These are phyloP conservation scores for Fusarium caatingaense DNA, from an alignment of 2,329 filamentous ascomycete genomes.

Conservation along the genomic window DNA sequence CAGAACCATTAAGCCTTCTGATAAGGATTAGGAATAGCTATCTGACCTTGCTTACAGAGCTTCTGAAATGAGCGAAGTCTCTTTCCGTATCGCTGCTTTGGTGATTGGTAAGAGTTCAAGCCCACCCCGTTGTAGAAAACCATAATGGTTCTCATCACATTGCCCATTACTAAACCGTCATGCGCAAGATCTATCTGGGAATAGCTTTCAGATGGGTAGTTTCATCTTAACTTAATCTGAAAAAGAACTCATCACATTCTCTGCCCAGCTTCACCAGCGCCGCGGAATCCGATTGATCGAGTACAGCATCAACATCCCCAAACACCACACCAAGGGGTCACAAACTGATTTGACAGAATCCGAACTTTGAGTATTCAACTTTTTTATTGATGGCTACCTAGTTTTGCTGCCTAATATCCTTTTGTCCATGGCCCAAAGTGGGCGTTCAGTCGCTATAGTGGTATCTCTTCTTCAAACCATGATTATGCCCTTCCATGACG, in stretches of 20 bases:
- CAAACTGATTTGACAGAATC: no score
- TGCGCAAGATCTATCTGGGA: neutral
- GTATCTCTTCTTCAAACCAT: constrained; percentile 9
- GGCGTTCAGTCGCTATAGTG: constrained; percentile 1
- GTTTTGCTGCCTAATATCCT: neutral
- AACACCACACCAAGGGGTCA: neutral
- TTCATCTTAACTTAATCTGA: neutral
- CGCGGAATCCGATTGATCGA: neutral
- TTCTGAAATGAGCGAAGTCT: neutral
- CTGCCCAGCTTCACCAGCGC: neutral
- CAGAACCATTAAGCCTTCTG: neutral
- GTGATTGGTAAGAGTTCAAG: neutral
- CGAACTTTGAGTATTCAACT: no score
- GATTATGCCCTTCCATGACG: neutral
- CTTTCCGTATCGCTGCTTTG: neutral
- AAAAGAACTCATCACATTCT: neutral
- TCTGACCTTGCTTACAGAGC: neutral
- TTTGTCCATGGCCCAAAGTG: neutral
- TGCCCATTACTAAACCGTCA: neutral
- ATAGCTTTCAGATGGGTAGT: neutral
- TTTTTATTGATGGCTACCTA: constrained; percentile 10
- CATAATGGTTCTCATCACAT: neutral
- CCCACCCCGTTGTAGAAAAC: neutral
- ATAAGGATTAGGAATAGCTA: neutral
- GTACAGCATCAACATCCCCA: neutral